These are phyloP conservation scores for Cordyceps fumosorosea DNA, from an alignment of 2,329 filamentous ascomycete species.

Conservation along the genomic window DNA sequence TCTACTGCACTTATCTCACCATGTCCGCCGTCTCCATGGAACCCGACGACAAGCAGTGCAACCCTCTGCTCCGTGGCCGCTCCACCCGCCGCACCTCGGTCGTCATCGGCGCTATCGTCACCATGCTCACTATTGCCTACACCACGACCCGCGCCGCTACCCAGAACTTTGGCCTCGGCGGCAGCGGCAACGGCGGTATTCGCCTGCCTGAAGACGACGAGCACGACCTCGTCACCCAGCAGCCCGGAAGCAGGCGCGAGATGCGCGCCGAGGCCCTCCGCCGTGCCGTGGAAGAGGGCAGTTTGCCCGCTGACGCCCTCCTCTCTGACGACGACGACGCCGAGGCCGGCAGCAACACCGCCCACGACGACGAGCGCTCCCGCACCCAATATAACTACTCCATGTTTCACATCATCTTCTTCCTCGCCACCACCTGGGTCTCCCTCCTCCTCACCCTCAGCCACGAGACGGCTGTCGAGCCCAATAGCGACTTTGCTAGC, in stretches of 20 bases:
- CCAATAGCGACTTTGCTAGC: constrained; percentile 70
- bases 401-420: constrained; percentile 95
- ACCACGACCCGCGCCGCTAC: constrained; percentile 95
- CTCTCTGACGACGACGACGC: constrained; percentile 66
- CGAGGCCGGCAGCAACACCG: constrained; percentile 53
- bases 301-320: constrained; percentile 82
- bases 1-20: constrained; percentile 98
- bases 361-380: constrained; percentile 80
- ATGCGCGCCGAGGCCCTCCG: constrained; percentile 91
- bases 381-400: constrained; percentile 95
- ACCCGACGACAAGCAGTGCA: constrained; percentile 87
- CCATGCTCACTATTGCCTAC: constrained; percentile 94
- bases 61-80: constrained; percentile 78
- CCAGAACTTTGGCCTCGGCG: constrained; percentile 71
- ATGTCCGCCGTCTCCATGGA: constrained; percentile 99
- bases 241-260: constrained; percentile 72
- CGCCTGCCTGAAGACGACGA: constrained; percentile 66
- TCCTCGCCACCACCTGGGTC: constrained; percentile 93
- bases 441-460: constrained; percentile 79
- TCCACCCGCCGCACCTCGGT: constrained; percentile 86
- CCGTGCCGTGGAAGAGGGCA: constrained; percentile 86
- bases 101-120: constrained; percentile 87
- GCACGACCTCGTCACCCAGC: constrained; percentile 81
- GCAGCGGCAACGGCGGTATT: constrained; percentile 53
- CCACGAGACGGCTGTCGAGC: constrained; percentile 55